Evolutionary conservation across 805 yeast species (phyloP).

Genomic region (Pichia exigua): DNA sequence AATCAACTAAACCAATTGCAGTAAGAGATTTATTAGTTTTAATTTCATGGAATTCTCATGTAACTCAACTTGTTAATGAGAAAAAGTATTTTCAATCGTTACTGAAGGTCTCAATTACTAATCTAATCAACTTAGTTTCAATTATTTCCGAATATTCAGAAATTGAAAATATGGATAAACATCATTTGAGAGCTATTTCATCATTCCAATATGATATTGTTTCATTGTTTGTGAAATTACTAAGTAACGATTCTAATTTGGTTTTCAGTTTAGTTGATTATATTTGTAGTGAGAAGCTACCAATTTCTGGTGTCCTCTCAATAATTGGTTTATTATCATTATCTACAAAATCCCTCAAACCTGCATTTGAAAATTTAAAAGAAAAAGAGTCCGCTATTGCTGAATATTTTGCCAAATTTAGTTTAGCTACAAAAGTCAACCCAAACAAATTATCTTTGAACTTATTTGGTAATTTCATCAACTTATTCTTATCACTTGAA

Average conservation of each 20-base stretch:
- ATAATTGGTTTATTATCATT: constrained; percentile 18
- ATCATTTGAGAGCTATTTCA: constrained; percentile 32
- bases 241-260: constrained; percentile 16
- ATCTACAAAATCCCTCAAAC: background rate
- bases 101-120: constrained; percentile 18
- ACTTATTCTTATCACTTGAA: constrained; percentile 3
- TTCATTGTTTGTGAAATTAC: constrained; percentile 14
- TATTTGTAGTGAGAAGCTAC: constrained; percentile 14
- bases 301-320: constrained; percentile 16
- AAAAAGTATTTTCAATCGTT: constrained; percentile 17
- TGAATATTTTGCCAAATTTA: constrained; percentile 29
- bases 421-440: constrained; percentile 28
- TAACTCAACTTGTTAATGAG: constrained; percentile 25
- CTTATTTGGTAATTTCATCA: constrained; percentile 15
- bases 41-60: constrained; percentile 46
- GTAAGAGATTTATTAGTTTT: constrained; percentile 49
- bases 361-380: constrained; percentile 7
- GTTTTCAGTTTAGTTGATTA: constrained; percentile 5
- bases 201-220: constrained; percentile 27
- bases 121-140: constrained; percentile 34
- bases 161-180: constrained; percentile 28
- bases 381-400: constrained; percentile 13
- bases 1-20: constrained; percentile 35
- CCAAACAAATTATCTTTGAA: constrained; percentile 15
- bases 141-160: constrained; percentile 13